Conservation (phyloP, 1,284 basidiomycete species). For the Flammula alnicola region DNA sequence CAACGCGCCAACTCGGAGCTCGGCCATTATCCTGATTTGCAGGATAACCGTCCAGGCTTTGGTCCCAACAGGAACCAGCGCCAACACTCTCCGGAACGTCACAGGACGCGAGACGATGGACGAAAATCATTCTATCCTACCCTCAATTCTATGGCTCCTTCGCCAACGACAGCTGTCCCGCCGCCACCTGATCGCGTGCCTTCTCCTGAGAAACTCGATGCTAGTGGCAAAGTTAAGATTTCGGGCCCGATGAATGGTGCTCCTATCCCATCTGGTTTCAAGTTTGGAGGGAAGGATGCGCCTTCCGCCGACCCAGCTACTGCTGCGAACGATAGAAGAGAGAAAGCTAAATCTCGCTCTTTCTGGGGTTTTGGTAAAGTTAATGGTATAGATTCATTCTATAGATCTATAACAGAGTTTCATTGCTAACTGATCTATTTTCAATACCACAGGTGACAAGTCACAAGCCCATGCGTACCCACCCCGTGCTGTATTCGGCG, state of each 20-base stretch:
- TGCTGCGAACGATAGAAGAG: conserved; percentile 66
- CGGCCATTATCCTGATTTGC: conserved; percentile 71
- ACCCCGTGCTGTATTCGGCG: conserved; percentile 86
- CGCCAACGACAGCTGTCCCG: conserved; percentile 43
- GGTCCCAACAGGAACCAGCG: conserved; percentile 39
- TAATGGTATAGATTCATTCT: conserved; percentile 40
- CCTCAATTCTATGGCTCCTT: conserved; percentile 51
- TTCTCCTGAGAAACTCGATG: conserved; percentile 60
- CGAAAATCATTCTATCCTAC: conserved; percentile 62
- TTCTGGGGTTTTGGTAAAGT: conserved; percentile 86
- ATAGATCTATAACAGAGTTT: conserved; percentile 13
- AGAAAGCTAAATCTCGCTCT: conserved; percentile 87
- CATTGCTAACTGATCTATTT: conserved; percentile 8
- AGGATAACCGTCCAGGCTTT: conserved; percentile 16
- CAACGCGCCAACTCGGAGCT: conserved; percentile 77
- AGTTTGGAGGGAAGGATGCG: conserved; percentile 78
- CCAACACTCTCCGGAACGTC: conserved; percentile 58
- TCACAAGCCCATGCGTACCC: conserved; percentile 45
- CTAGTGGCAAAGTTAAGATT: conserved; percentile 75
- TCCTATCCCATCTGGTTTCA: conserved; percentile 87
- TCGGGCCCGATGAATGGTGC: conserved; percentile 88
- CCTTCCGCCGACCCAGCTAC: conserved; percentile 50
- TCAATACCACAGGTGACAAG: conserved; percentile 45
- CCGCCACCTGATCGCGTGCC: conserved; percentile 52
- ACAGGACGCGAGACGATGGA: conserved; percentile 50